These are phyloP conservation scores for Dactylorhiza incarnata DNA, from an alignment of 106 monocot species.

Conservation along the genomic window DNA sequence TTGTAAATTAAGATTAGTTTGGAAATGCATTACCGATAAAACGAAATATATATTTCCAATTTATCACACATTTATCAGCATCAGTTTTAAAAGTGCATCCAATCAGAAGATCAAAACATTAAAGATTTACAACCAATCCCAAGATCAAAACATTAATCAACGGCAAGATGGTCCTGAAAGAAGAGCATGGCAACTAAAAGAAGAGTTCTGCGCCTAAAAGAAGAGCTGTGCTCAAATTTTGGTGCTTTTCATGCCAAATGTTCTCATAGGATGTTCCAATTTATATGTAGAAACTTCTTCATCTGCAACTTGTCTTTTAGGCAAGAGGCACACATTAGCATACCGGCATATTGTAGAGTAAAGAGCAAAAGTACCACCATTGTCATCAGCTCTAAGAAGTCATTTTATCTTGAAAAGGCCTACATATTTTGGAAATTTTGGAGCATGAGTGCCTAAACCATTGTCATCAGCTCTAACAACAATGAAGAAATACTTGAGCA, in stretches of 20 bases:
- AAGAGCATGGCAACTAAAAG: too few species aligned
- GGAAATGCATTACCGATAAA: too few species aligned
- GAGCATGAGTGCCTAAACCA: slow-evolving; percentile 21
- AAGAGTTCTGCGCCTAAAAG: too few species aligned
- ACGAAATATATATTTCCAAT: too few species aligned
- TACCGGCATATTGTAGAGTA: slow-evolving; percentile 46
- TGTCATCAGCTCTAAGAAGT: not conserved
- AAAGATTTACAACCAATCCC: too few species aligned
- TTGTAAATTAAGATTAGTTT: too few species aligned
- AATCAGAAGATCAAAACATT: too few species aligned
- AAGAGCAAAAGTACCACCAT: slow-evolving; percentile 47
- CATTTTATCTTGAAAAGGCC: not conserved
- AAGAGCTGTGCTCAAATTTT: slow-evolving; percentile 27
- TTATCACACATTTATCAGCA: too few species aligned
- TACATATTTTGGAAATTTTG: not conserved
- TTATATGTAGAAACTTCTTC: slow-evolving; percentile 48
- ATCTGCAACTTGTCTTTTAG: slow-evolving; percentile 41
- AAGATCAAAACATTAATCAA: too few species aligned
- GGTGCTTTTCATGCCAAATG: slow-evolving; percentile 31
- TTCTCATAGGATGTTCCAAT: slow-evolving; percentile 17
- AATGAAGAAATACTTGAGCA: slow-evolving; percentile 42
- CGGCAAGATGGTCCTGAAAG: too few species aligned
- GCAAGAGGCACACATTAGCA: slow-evolving; percentile 44
- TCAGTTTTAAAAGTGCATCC: too few species aligned
- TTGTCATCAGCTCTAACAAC: slow-evolving; percentile 49